These are phyloP conservation scores for Colletotrichum eleusines DNA, from an alignment of 2,329 filamentous ascomycete species.

Conservation along the genomic window DNA sequence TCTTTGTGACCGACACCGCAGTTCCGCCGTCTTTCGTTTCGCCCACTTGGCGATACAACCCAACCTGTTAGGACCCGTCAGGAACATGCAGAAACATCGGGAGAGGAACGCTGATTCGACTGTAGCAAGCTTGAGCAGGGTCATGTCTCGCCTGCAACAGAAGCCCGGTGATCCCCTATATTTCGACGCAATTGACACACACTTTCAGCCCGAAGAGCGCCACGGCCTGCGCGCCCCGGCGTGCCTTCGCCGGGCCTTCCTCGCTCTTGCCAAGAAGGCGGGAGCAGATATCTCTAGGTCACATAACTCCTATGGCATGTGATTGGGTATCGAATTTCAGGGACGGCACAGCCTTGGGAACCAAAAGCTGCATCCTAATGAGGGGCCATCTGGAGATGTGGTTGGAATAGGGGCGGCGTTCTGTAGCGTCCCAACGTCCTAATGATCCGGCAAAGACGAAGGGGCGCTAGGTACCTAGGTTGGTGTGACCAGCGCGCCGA, in stretches of 20 bases:
- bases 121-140: slow-evolving; percentile 3
- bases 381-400: background rate
- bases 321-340: slow-evolving; percentile 34
- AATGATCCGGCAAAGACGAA: slow-evolving; percentile 3
- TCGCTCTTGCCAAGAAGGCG: slow-evolving; percentile 7
- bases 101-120: slow-evolving; percentile 23
- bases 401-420: slow-evolving; percentile 2
- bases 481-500: slow-evolving; percentile 18
- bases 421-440: slow-evolving; percentile 11
- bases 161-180: background rate
- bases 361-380: background rate
- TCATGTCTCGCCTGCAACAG: background rate
- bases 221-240: background rate
- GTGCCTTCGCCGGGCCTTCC: slow-evolving; percentile 7
- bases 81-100: slow-evolving; percentile 1
- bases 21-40: background rate
- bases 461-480: background rate
- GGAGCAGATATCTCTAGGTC: slow-evolving; percentile 7
- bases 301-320: slow-evolving; percentile 24
- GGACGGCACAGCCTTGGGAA: slow-evolving; percentile 8
- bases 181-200: background rate
- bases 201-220: background rate
- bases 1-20: slow-evolving; percentile 5
- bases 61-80: slow-evolving; percentile 10
- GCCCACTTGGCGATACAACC: background rate